These are phyloP conservation scores for Trichoderma aggressivum DNA, from an alignment of 2,329 filamentous ascomycete genomes.

Conservation along the genomic window DNA sequence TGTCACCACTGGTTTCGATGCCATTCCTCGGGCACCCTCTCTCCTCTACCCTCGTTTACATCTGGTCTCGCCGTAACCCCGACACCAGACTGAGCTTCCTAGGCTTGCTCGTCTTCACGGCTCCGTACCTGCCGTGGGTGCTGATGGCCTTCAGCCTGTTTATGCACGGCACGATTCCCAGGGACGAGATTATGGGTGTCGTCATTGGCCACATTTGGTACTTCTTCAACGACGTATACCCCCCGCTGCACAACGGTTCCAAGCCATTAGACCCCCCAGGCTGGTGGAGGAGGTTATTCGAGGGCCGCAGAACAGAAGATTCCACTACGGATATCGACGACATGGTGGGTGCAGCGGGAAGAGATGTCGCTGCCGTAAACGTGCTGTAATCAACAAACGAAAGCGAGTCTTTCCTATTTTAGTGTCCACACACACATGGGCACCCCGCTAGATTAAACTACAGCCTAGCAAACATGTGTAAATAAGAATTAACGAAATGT, in stretches of 20 bases:
- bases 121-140: conserved; percentile 94
- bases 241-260: conserved; percentile 79
- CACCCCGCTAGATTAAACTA: background rate
- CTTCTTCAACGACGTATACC: conserved; percentile 96
- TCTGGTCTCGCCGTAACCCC: conserved; percentile 94
- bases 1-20: conserved; percentile 86
- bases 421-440: background rate
- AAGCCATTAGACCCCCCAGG: conserved; percentile 82
- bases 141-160: conserved; percentile 88
- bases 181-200: conserved; percentile 94
- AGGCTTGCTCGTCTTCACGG: conserved; percentile 84
- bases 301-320: conserved; percentile 48
- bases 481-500: background rate
- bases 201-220: conserved; percentile 96
- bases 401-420: background rate
- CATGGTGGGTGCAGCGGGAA: conserved; percentile 55
- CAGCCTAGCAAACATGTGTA: background rate
- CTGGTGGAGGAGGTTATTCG: conserved; percentile 89
- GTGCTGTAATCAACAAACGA: background rate
- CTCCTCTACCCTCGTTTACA: conserved; percentile 91
- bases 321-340: conserved; percentile 57
- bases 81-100: conserved; percentile 87
- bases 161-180: conserved; percentile 85
- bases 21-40: conserved; percentile 92
- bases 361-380: conserved; percentile 23